These are phyloP conservation scores for Pythium phragmiticola DNA, from an alignment of 352 stramenopile species.

Conservation along the genomic window DNA sequence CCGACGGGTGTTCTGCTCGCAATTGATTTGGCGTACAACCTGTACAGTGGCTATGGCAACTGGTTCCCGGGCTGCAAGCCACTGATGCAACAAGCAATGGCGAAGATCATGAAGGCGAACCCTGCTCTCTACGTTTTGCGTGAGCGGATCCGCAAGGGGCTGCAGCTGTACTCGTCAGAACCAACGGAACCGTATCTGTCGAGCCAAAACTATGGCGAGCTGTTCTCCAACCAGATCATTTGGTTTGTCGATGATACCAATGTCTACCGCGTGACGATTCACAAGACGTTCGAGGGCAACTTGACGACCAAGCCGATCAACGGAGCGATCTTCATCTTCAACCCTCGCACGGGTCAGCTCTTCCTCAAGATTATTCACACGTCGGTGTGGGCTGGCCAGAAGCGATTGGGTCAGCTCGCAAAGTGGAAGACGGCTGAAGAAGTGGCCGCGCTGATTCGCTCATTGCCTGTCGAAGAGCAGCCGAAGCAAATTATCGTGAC, in stretches of 20 bases:
- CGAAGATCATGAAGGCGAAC: slow-evolving; percentile 99
- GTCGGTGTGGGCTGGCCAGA: slow-evolving; percentile 99
- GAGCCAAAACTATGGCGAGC: slow-evolving; percentile 99
- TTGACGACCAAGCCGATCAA: slow-evolving; percentile 99
- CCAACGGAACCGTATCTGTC: slow-evolving; percentile 99
- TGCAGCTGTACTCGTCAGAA: slow-evolving; percentile 99
- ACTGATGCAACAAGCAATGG: slow-evolving; percentile 99
- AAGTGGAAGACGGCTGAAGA: slow-evolving; percentile 99
- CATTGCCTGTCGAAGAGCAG: slow-evolving; percentile 98
- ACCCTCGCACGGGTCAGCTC: slow-evolving; percentile 98
- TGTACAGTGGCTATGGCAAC: slow-evolving; percentile 99
- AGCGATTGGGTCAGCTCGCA: slow-evolving; percentile 98
- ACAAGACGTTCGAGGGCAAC: slow-evolving; percentile 99
- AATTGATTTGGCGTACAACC: slow-evolving; percentile 99
- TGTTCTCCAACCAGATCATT: slow-evolving; percentile 99
- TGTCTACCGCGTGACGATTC: slow-evolving; percentile 98
- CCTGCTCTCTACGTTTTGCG: slow-evolving; percentile 99
- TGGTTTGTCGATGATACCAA: slow-evolving; percentile 99
- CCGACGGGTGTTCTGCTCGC: slow-evolving; percentile 97
- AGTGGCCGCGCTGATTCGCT: slow-evolving; percentile 98
- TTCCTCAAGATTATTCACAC: slow-evolving; percentile 99
- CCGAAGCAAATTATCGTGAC: slow-evolving; percentile 99
- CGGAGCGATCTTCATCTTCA: slow-evolving; percentile 99
- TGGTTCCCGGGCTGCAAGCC: slow-evolving; percentile 99
- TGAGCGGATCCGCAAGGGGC: slow-evolving; percentile 99